Conservation (phyloP, 2,329 filamentous ascomycete genomes). For the Periconia digitata region DNA sequence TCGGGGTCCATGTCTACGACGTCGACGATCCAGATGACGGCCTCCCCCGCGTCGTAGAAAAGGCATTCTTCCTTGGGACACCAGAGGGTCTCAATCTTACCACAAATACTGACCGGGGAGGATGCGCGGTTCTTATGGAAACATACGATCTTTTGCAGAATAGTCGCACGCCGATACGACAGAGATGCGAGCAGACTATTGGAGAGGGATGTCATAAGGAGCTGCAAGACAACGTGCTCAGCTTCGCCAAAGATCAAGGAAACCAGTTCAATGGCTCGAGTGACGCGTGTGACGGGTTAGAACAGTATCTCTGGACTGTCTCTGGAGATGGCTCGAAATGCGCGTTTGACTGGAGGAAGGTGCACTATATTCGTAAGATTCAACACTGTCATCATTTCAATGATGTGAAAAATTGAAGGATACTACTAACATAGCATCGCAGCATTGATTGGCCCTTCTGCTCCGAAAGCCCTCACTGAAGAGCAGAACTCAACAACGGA, state of each 20-base stretch:
- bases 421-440: background rate
- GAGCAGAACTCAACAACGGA: background rate
- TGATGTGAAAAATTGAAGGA: background rate
- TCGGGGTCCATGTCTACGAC: background rate
- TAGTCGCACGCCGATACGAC: background rate
- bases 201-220: background rate
- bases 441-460: background rate
- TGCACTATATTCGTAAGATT: background rate
- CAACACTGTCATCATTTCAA: background rate
- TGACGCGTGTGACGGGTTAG: background rate
- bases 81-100: background rate
- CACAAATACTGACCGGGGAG: background rate
- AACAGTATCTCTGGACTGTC: background rate
- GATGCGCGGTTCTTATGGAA: background rate
- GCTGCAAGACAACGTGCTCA: background rate
- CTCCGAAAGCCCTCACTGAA: background rate
- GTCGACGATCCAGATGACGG: background rate
- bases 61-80: conserved; percentile 1
- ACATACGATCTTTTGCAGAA: background rate
- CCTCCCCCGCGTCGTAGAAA: background rate
- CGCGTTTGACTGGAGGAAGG: background rate
- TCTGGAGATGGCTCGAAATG: background rate
- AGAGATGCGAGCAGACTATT: background rate
- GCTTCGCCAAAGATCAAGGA: background rate
- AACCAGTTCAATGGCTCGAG: background rate